Conservation (phyloP, 768 basidiomycete genomes). For the Boletus sensibilis region DNA sequence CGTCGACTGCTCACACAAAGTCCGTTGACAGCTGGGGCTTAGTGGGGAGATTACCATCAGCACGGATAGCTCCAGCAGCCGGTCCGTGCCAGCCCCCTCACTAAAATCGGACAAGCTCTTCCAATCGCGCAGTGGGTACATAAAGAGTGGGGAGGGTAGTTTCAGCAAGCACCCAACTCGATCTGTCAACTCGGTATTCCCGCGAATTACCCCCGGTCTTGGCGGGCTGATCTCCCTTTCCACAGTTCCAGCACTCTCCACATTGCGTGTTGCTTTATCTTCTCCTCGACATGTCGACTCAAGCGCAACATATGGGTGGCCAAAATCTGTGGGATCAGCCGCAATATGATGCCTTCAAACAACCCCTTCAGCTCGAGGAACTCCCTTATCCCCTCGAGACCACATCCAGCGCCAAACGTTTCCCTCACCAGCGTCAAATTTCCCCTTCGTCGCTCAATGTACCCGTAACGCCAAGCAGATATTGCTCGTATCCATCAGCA, state of each 20-base stretch:
- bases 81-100: constrained; percentile 3
- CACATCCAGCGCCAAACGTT: neutral
- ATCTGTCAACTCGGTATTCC: neutral
- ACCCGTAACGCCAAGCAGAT: constrained; percentile 5
- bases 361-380: constrained; percentile 31
- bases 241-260: neutral
- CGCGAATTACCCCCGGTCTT: neutral
- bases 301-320: constrained; percentile 10
- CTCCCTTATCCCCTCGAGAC: constrained; percentile 18
- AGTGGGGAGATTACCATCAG: neutral
- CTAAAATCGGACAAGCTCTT: neutral
- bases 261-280: neutral
- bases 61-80: constrained; percentile 9
- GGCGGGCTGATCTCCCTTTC: constrained; percentile 6
- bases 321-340: constrained; percentile 21
- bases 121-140: neutral
- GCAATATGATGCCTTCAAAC: constrained; percentile 12
- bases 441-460: constrained; percentile 1
- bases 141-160: constrained; percentile 7
- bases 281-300: constrained; percentile 23
- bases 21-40: neutral
- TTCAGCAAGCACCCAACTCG: neutral
- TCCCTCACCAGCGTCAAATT: constrained; percentile 14
- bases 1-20: neutral
- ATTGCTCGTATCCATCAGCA: constrained; percentile 13